Evolutionary conservation across 225 moss, liverwort and hornwort species (phyloP).

Genomic region (Physcomitrium patens): DNA sequence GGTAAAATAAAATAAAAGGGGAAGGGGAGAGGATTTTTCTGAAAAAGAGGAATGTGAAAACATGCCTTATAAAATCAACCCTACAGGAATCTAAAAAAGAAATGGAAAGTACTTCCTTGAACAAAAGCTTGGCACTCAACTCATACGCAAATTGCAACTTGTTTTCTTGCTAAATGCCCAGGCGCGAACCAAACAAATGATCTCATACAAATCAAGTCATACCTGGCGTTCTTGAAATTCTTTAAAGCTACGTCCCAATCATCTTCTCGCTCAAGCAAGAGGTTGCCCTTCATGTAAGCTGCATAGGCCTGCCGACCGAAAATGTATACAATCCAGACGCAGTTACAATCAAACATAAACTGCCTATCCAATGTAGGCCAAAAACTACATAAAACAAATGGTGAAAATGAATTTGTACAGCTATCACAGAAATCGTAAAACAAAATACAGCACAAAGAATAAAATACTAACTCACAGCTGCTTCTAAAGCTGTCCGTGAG

Average conservation of each 20-base stretch:
- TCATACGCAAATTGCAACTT: background rate
- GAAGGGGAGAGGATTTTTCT: background rate
- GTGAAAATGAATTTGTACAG: conserved; percentile 9
- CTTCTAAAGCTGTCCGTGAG: conserved; percentile 86
- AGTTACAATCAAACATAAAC: conserved; percentile 1
- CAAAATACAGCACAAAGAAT: background rate
- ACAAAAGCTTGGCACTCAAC: background rate
- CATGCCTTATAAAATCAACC: background rate
- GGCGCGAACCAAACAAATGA: conserved; percentile 1
- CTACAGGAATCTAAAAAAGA: background rate
- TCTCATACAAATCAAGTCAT: conserved; percentile 1
- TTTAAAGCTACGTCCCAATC: conserved; percentile 95
- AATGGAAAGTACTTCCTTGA: background rate
- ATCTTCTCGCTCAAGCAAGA: conserved; percentile 89
- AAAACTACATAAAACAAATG: background rate
- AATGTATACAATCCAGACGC: conserved; percentile 20
- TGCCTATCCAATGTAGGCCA: background rate
- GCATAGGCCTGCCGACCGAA: conserved; percentile 75
- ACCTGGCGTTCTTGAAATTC: conserved; percentile 95
- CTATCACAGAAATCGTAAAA: conserved; percentile 15
- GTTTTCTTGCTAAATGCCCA: background rate
- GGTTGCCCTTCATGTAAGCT: conserved; percentile 89
- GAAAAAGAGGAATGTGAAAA: background rate
- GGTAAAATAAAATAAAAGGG: background rate
- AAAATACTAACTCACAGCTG: conserved; percentile 63